Conservation (phyloP, 1,284 basidiomycete genomes). For the Melampsora americana region DNA sequence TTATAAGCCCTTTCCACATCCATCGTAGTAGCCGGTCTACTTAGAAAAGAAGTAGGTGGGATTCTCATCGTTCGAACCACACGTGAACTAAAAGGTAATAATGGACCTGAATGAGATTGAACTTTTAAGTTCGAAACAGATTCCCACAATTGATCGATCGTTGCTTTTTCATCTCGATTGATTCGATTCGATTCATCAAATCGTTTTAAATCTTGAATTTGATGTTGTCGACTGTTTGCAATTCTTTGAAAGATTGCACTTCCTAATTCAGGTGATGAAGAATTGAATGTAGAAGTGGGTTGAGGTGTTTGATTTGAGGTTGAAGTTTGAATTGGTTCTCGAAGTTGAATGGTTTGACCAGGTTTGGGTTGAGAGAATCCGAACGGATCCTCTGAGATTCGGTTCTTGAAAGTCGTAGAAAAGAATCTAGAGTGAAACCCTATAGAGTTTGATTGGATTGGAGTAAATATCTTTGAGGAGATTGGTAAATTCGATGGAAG, state of each 20-base stretch:
- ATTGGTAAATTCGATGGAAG: neutral
- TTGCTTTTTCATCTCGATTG: constrained; percentile 30
- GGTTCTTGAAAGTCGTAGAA: neutral
- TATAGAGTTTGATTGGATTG: neutral
- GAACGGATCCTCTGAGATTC: neutral
- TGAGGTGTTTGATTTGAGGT: neutral
- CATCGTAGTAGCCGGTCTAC: constrained; percentile 16
- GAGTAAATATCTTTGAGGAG: neutral
- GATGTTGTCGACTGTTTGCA: constrained; percentile 19
- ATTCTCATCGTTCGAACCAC: constrained; percentile 28
- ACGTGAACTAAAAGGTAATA: constrained; percentile 33
- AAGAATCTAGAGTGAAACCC: neutral
- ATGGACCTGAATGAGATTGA: constrained; percentile 36
- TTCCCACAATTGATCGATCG: constrained; percentile 40
- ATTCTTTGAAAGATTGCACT: constrained; percentile 29
- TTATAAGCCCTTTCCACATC: constrained; percentile 41
- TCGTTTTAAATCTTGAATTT: constrained; percentile 12
- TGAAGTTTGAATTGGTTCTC: neutral
- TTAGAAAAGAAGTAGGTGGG: constrained; percentile 32
- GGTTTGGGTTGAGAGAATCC: neutral
- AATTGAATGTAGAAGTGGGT: neutral
- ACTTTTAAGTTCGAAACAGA: constrained; percentile 22
- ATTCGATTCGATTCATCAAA: constrained; percentile 2
- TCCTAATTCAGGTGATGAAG: constrained; percentile 3
- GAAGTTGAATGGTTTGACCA: neutral